Conservation (phyloP, 805 yeast species). For the Sugiyamaella floridensis region DNA sequence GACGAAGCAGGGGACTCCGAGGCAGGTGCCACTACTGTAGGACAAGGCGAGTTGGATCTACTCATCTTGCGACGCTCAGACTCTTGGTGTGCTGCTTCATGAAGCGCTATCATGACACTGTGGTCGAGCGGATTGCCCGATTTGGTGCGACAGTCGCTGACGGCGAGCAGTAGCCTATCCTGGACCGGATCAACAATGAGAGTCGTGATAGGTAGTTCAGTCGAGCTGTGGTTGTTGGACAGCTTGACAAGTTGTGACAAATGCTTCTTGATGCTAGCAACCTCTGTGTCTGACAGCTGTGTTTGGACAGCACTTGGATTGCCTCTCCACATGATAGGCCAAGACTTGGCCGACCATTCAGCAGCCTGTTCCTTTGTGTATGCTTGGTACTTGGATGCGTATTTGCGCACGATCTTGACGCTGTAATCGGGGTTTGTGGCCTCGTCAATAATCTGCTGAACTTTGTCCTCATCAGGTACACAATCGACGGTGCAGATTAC, state of each 20-base stretch:
- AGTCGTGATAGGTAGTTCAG: conserved; percentile 45
- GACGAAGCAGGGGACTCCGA: conserved; percentile 5
- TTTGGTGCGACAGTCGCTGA: conserved; percentile 36
- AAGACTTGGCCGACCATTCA: conserved; percentile 54
- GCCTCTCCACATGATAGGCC: conserved; percentile 96
- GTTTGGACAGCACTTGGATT: conserved; percentile 51
- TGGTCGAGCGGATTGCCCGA: conserved; percentile 55
- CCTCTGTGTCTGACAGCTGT: conserved; percentile 43
- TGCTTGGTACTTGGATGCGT: conserved; percentile 61
- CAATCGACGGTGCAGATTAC: conserved; percentile 42
- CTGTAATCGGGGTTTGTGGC: neutral
- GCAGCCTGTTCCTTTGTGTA: conserved; percentile 57
- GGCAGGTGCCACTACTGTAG: neutral
- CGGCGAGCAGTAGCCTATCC: conserved; percentile 35
- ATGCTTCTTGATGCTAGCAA: conserved; percentile 35
- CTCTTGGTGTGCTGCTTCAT: conserved; percentile 53
- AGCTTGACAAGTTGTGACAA: conserved; percentile 26
- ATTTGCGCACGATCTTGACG: conserved; percentile 12
- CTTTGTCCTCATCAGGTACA: conserved; percentile 24
- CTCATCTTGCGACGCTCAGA: conserved; percentile 31
- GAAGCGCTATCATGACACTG: conserved; percentile 67
- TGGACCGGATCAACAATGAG: conserved; percentile 55
- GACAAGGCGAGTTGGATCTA: neutral
- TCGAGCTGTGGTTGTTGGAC: conserved; percentile 19
- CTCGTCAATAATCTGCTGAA: conserved; percentile 4